A percentile compares a stretch with the other conserved stretches of the same genome.
These are phyloP conservation scores for Tolypocladium sp. DNA, from an alignment of 2,329 filamentous ascomycete genomes.

Conservation along the genomic window DNA sequence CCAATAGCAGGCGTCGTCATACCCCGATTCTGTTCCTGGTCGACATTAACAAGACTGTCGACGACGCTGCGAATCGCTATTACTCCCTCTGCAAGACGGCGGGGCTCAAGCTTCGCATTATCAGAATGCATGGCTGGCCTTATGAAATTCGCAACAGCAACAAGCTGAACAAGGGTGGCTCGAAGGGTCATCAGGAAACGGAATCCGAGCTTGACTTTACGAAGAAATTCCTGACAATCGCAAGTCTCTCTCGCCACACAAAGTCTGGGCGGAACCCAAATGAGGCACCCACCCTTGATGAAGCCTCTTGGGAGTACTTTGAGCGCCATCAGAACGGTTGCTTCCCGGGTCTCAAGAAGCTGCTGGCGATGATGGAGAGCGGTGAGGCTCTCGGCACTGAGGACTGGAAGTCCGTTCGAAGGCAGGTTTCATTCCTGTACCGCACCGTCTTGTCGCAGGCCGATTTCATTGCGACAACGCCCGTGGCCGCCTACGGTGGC, in stretches of 20 bases:
- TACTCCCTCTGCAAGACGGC: conserved; percentile 23
- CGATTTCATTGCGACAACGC: conserved; percentile 37
- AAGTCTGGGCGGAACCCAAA: conserved; percentile 6
- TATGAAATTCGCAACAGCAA: conserved; percentile 23
- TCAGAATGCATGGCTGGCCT: conserved; percentile 32
- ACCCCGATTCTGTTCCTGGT: conserved; percentile 33
- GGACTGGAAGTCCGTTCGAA: conserved; percentile 19
- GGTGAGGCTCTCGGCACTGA: conserved; percentile 14
- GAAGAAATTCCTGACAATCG: conserved; percentile 21
- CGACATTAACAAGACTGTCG: conserved; percentile 37
- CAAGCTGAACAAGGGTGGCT: conserved; percentile 14
- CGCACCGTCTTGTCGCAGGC: conserved; percentile 24
- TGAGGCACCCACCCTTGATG: conserved; percentile 30
- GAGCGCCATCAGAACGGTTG: conserved; percentile 17
- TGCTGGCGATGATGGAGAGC: conserved; percentile 23
- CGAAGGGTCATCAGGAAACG: background rate
- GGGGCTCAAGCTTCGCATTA: conserved; percentile 22
- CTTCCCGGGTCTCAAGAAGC: conserved; percentile 23
- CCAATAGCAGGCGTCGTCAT: conserved; percentile 8
- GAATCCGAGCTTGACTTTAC: conserved; percentile 20
- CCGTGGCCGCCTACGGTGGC: conserved; percentile 28
- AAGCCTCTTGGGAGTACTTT: conserved; percentile 32
- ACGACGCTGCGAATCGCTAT: conserved; percentile 35
- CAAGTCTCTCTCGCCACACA: conserved; percentile 11
- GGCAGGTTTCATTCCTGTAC: conserved; percentile 26